Evolutionary conservation across 2,329 filamentous ascomycete species (phyloP).

Genomic region (Fusarium drepaniforme): DNA sequence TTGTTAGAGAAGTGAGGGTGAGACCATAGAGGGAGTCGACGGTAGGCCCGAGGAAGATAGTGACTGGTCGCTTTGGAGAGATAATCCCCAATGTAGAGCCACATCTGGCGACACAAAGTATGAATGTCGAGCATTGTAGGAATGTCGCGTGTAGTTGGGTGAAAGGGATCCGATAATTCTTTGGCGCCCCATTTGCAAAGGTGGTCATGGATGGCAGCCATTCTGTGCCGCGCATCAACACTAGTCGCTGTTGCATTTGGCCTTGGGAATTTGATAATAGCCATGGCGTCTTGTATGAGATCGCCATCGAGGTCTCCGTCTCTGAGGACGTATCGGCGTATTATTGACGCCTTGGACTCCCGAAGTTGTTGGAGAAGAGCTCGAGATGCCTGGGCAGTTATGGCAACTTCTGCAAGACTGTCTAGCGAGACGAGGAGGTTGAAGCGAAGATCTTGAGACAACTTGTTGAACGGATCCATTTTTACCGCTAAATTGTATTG

Average conservation of each 20-base stretch:
- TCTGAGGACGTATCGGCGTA: background rate
- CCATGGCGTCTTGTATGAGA: constrained; percentile 1
- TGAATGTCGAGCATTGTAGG: background rate
- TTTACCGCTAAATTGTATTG: background rate
- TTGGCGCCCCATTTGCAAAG: background rate
- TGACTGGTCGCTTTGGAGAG: background rate
- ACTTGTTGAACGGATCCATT: background rate
- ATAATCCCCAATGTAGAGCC: background rate
- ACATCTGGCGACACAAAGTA: background rate
- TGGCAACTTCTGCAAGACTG: background rate
- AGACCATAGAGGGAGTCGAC: background rate
- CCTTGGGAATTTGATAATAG: constrained; percentile 1
- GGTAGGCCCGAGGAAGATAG: background rate
- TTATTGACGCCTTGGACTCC: background rate
- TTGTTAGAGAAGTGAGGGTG: background rate
- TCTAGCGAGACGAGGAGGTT: background rate
- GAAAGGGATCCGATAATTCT: background rate
- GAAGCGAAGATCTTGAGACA: background rate
- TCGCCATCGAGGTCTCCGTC: background rate
- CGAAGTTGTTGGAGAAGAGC: background rate
- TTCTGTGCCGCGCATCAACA: background rate
- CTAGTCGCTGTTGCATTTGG: background rate
- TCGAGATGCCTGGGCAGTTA: background rate
- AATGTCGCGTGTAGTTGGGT: background rate
- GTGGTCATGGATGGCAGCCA: background rate